Evolutionary conservation across 2,329 filamentous ascomycete genomes (phyloP).

Genomic region (Epichloe uncinata): DNA sequence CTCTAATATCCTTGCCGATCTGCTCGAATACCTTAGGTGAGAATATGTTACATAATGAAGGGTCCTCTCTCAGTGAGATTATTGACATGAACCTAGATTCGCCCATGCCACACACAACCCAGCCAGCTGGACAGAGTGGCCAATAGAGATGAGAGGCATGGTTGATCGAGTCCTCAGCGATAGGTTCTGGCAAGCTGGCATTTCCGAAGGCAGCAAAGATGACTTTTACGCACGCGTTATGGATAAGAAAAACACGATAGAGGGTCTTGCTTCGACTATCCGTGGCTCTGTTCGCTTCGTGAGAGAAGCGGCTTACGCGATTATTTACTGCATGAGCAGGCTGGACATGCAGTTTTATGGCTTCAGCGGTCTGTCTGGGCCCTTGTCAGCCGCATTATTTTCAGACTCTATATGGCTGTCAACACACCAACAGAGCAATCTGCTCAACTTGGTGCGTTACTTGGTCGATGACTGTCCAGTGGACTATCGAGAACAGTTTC

Average conservation of each 20-base stretch:
- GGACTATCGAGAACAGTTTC: slow-evolving; percentile 60
- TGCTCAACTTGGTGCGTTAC: slow-evolving; percentile 77
- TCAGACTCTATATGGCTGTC: slow-evolving; percentile 71
- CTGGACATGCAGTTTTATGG: slow-evolving; percentile 83
- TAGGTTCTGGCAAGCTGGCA: slow-evolving; percentile 96
- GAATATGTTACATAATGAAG: background rate
- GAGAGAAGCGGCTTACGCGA: slow-evolving; percentile 85
- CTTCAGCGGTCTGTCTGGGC: slow-evolving; percentile 69
- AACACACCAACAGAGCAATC: slow-evolving; percentile 81
- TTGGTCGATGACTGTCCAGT: slow-evolving; percentile 87
- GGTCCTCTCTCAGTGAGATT: background rate
- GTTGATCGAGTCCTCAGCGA: slow-evolving; percentile 80
- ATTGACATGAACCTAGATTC: slow-evolving; percentile 36
- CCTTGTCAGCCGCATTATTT: slow-evolving; percentile 74
- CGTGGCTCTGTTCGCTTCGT: slow-evolving; percentile 80
- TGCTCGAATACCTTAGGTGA: slow-evolving; percentile 70
- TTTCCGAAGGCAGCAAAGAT: slow-evolving; percentile 88
- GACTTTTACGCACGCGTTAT: slow-evolving; percentile 91
- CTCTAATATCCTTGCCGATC: slow-evolving; percentile 67
- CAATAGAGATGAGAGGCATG: slow-evolving; percentile 60
- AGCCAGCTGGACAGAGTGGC: slow-evolving; percentile 66
- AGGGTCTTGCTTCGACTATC: slow-evolving; percentile 88
- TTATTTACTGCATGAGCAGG: slow-evolving; percentile 84
- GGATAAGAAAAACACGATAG: slow-evolving; percentile 76
- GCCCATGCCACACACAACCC: slow-evolving; percentile 87